Evolutionary conservation across 2,329 filamentous ascomycete species (phyloP).

Genomic region (Cordyceps fumosorosea): DNA sequence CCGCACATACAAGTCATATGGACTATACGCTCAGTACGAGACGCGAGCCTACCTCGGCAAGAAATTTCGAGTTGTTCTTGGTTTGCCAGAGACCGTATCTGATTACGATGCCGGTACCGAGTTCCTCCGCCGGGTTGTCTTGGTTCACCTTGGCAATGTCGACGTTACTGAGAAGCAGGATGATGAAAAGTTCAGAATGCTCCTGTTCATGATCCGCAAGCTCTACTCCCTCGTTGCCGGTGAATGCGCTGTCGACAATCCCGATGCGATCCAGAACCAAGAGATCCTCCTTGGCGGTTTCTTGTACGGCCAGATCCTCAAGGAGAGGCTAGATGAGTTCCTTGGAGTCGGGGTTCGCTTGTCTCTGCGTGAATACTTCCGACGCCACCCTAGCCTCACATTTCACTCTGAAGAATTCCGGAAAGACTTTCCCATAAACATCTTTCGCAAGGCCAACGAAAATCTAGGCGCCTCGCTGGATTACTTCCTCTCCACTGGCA

Average conservation of each 20-base stretch:
- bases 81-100: conserved; percentile 74
- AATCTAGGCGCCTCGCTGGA: conserved; percentile 82
- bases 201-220: conserved; percentile 94
- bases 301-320: conserved; percentile 89
- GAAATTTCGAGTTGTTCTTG: conserved; percentile 85
- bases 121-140: conserved; percentile 81
- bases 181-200: conserved; percentile 85
- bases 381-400: conserved; percentile 53
- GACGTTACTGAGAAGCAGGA: conserved; percentile 80
- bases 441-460: conserved; percentile 78
- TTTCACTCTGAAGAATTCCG: conserved; percentile 74
- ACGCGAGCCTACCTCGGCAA: conserved; percentile 81
- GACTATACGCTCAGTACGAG: conserved; percentile 71
- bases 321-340: conserved; percentile 90
- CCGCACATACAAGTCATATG: conserved; percentile 88
- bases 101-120: conserved; percentile 88
- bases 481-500: conserved; percentile 95
- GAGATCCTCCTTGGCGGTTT: conserved; percentile 91
- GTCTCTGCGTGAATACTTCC: conserved; percentile 50
- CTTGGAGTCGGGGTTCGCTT: conserved; percentile 49
- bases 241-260: conserved; percentile 89
- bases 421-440: conserved; percentile 69
- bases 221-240: conserved; percentile 88
- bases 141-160: conserved; percentile 84
- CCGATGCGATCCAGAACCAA: conserved; percentile 93